A percentile compares a stretch with the other conserved stretches of the same genome.
Evolutionary conservation across 83 land plant genomes (phyloP).

Genomic region (Picea engelmannii): DNA sequence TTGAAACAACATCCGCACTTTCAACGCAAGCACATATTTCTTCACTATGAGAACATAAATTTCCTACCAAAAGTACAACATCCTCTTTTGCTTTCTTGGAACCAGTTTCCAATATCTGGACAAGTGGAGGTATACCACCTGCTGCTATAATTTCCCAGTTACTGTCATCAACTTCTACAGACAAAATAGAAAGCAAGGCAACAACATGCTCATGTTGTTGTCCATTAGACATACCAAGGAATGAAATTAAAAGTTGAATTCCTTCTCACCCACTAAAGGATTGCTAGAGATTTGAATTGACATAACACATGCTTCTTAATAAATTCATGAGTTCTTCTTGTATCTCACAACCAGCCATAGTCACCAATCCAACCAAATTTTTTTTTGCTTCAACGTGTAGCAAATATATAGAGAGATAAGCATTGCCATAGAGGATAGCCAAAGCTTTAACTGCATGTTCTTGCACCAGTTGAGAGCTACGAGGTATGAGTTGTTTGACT

Average conservation of each 20-base stretch:
- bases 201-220: constrained; percentile 87
- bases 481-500: constrained; percentile 55
- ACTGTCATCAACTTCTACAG: constrained; percentile 69
- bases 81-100: no score
- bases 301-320: constrained; percentile 41
- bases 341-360: constrained; percentile 63
- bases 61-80: background rate
- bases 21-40: constrained; percentile 76
- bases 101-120: no score
- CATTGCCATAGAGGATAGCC: constrained; percentile 31
- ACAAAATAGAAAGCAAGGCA: constrained; percentile 59
- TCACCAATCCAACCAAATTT: constrained; percentile 72
- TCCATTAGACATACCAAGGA: constrained; percentile 74
- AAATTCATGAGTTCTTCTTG: constrained; percentile 62
- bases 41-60: constrained; percentile 12
- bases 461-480: constrained; percentile 51
- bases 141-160: constrained; percentile 92
- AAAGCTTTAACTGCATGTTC: constrained; percentile 83
- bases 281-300: constrained; percentile 39
- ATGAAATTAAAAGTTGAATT: constrained; percentile 75
- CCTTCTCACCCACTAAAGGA: constrained; percentile 73
- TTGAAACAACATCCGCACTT: constrained; percentile 76
- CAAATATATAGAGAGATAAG: constrained; percentile 35
- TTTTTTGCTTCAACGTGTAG: constrained; percentile 68
- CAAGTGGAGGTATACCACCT: constrained; percentile 62